Base-by-base conservation (phyloP, 1,284 basidiomycete species). In the Heterobasidion occidentale region DNA sequence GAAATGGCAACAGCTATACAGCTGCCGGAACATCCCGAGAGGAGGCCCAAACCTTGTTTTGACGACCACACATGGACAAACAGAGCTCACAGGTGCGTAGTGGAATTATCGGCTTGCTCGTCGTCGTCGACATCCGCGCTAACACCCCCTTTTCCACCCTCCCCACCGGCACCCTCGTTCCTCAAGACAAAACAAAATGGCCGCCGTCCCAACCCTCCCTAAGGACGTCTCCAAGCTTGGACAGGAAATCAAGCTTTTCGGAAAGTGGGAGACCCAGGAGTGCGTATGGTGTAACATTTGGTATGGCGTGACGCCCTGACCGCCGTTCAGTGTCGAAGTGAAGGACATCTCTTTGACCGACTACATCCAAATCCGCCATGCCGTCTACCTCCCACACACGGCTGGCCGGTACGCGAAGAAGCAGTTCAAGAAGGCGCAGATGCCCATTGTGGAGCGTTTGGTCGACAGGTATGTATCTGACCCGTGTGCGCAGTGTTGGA, bases 401-500 rank as follows among this genome's bases (percentile, higher is more conserved):
- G 95, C 96, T 66, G 97, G 97, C 66, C 94, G 97, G 76, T 99
- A 98, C 76, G 93, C 95, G 72, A 94, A 94, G 84, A 98, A 98
- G 83, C 94, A 98, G 76, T 99, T 99, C 89, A 97, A 96, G 84
- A 99, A 99, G 88, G 94, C 94, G 19, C 93, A 97, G 77, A 99
- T 99, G 96, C 97, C 97, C 70, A 97, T 99, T 72, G 97, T 99
- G 67, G 96, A 99, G 80, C 94, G 96, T 71, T 83, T 99, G 67
- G 96, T 99, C 64, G 96, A 98, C 84, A 91, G 90, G 93, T 94
- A 70, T 68, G 86, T 75, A 19, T 27, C n/a, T 42, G 45, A 35
- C 17, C 44, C 36, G 19, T 27, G 17, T 35, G 15, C 47, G 3
- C 46, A 45, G 56, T 34, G 51, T 46, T 15, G 8, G 34, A 17